Percentiles rank a stretch among this genome's conserved stretches.
These are phyloP conservation scores for apple (Malus domestica) DNA, from an alignment of 306 rosid genomes.

Conservation along the genomic window DNA sequence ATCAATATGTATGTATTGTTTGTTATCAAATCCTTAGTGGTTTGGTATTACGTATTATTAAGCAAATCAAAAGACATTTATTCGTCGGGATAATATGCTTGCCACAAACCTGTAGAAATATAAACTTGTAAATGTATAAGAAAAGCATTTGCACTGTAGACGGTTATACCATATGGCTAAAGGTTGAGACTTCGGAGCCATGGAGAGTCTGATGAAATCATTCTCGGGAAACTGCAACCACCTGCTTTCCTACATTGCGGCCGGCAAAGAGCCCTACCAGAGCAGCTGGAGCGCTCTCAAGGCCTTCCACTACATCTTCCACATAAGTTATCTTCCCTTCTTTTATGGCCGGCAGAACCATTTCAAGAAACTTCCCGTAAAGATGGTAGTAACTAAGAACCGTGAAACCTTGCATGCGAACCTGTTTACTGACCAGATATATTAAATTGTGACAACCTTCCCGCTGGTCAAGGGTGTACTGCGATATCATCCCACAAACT, in stretches of 20 bases:
- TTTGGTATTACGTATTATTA: too few species aligned
- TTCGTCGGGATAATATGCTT: neutral
- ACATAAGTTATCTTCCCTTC: slow-evolving; percentile 35
- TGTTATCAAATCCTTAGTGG: too few species aligned
- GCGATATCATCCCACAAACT: slow-evolving; percentile 46
- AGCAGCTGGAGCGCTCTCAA: slow-evolving; percentile 30
- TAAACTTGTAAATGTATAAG: neutral
- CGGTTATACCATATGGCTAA: neutral
- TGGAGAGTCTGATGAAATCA: neutral
- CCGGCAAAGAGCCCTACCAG: slow-evolving; percentile 30
- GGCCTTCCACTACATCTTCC: slow-evolving; percentile 36
- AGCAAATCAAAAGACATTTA: neutral
- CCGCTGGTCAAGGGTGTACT: slow-evolving; percentile 45
- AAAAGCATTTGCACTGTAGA: too few species aligned
- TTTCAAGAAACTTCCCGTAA: slow-evolving; percentile 51
- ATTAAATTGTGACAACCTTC: slow-evolving; percentile 46
- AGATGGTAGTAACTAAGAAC: slow-evolving; percentile 37
- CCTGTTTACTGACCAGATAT: slow-evolving; percentile 23
- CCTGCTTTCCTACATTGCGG: slow-evolving; percentile 38
- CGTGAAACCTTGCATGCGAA: slow-evolving; percentile 43
- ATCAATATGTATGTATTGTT: too few species aligned
- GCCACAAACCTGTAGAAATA: too few species aligned
- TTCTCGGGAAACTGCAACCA: slow-evolving; percentile 18
- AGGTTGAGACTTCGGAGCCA: neutral
- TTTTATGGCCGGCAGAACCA: slow-evolving; percentile 41